These are phyloP conservation scores for Chrysoporthe deuterocubensis DNA, from an alignment of 2,329 filamentous ascomycete genomes.

Conservation along the genomic window DNA sequence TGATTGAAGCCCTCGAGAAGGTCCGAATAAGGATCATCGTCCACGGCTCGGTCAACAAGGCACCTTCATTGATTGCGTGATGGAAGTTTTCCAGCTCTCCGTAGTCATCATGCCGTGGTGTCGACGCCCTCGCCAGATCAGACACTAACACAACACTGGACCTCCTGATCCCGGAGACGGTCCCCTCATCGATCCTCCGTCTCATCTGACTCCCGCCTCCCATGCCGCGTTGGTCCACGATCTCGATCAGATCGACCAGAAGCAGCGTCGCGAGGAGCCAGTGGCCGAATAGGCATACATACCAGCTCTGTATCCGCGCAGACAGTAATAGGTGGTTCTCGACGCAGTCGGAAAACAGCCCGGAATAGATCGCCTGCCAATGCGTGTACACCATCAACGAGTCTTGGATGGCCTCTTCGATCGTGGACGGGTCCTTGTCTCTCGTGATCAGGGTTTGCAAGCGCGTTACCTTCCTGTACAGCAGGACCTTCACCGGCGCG, in stretches of 20 bases:
- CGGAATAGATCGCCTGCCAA: constrained; percentile 57
- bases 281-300: constrained; percentile 59
- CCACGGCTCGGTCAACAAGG: constrained; percentile 65
- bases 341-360: constrained; percentile 57
- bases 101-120: constrained; percentile 33
- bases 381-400: constrained; percentile 56
- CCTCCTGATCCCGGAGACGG: constrained; percentile 46
- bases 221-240: constrained; percentile 47
- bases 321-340: constrained; percentile 54
- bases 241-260: constrained; percentile 57
- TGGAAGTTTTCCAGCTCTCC: constrained; percentile 50
- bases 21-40: constrained; percentile 58
- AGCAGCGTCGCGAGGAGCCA: constrained; percentile 62
- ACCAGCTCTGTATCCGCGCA: constrained; percentile 62
- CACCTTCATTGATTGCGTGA: constrained; percentile 56
- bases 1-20: constrained; percentile 52
- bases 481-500: constrained; percentile 61
- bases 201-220: constrained; percentile 35
- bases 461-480: constrained; percentile 60
- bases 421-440: constrained; percentile 35
- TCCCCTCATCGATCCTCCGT: constrained; percentile 36
- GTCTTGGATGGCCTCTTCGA: constrained; percentile 52
- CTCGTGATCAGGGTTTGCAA: constrained; percentile 47
- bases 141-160: constrained; percentile 51
- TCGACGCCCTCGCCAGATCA: constrained; percentile 52